Base-by-base conservation (phyloP, 78 protist species). In the Anaeramoeba ignava region DNA sequence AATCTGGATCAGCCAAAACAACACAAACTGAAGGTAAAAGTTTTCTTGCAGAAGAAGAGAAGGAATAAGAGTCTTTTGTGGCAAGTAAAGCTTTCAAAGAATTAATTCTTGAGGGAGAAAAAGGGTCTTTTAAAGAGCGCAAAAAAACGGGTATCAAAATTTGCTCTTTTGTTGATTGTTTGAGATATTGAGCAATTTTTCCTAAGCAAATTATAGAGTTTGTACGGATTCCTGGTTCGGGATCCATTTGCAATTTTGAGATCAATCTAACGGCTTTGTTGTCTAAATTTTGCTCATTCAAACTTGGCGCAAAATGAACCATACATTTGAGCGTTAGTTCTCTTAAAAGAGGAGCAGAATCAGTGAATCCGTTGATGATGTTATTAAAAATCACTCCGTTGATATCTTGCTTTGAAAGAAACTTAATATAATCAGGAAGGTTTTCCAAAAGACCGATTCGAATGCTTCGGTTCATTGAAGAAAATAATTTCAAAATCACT, bases 151-250 rank as follows among this genome's bases (percentile, higher is more conserved):
- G 8, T 81, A 85, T 40, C 2, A 89, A 82, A 33, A 81, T 79
- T 36, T 39, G 0, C 37, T 67, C 33, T 33, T 89, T 82, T 42
- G 33, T 33, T 39, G 0, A 1, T 39, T 1, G 81, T n/a, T 83
- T 78, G 38, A 89, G 27, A 40, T 41, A 12, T 27, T 34, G 34
- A 12, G 88, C 87, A 79, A 89, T 83, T 41, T 79, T 79, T 36
- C 91, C 91, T 27, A 89, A 41, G 86, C 90, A 85, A 39, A 89
- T 89, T 33, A 82, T 84, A 2, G 91, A 68, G 85, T 89, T 89
- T 34, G 91, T 87, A 34, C 91, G 81, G 41, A 89, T 89, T 1
- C 86, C 83, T 8, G 86, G 81, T 41, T 88, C 91, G 3, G 33
- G 67, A 39, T 89, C 91, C 27, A 0, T 39, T 78, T 89, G 91